A percentile compares a stretch with the other conserved stretches of the same genome.
Conservation (phyloP, 2,329 filamentous ascomycete genomes). For the Botryotinia calthae region DNA sequence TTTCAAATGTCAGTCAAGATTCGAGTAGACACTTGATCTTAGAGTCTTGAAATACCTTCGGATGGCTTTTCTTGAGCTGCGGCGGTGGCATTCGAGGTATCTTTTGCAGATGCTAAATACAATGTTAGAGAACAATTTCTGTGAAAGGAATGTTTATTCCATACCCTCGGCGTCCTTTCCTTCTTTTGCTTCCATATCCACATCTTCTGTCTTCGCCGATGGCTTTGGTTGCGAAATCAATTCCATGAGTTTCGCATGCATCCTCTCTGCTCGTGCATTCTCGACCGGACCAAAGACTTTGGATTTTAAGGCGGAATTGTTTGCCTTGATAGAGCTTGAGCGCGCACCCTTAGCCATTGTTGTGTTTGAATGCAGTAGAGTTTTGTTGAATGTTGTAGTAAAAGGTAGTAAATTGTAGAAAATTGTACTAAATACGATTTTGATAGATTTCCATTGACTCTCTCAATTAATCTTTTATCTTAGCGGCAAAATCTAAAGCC, state of each 20-base stretch:
- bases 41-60: slow-evolving; percentile 29
- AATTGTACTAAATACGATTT: slow-evolving; percentile 7
- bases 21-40: background rate
- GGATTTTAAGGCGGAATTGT: slow-evolving; percentile 76
- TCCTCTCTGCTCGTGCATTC: slow-evolving; percentile 72
- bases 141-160: background rate
- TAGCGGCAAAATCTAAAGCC: slow-evolving; percentile 9
- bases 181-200: slow-evolving; percentile 48
- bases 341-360: slow-evolving; percentile 86
- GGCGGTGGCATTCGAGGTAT: slow-evolving; percentile 18
- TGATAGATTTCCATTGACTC: background rate
- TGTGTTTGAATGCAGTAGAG: slow-evolving; percentile 15
- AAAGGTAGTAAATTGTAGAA: background rate
- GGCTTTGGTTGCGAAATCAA: slow-evolving; percentile 75
- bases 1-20: slow-evolving; percentile 14
- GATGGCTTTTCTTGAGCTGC: slow-evolving; percentile 26
- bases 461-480: slow-evolving; percentile 18
- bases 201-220: slow-evolving; percentile 47
- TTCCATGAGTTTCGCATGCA: slow-evolving; percentile 82
- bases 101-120: slow-evolving; percentile 25
- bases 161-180: slow-evolving; percentile 22
- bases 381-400: background rate
- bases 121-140: slow-evolving; percentile 21
- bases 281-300: slow-evolving; percentile 84
- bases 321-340: slow-evolving; percentile 76